Base-by-base conservation (phyloP, 805 yeast genomes). In the Candida berthetii region DNA sequence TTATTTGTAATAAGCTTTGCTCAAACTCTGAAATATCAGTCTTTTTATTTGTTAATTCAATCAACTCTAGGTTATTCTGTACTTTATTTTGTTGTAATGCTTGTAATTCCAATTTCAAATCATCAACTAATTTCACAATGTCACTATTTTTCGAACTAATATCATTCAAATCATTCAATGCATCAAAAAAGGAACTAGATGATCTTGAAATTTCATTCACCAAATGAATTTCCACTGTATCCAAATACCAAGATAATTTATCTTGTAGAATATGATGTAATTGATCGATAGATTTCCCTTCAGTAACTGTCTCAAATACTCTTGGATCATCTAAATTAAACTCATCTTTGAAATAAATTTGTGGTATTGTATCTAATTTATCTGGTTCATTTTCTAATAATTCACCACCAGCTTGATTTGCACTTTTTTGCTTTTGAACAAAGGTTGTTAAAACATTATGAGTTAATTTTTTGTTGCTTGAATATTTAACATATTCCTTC, bases 301-400 rank as follows among this genome's bases (percentile, higher is more conserved):
- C 88, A 13, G 85, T 71, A 2, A 90, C 96, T 44, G 75, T 68
- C 42, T 80, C 79, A 59, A 91, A 91, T 1, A 82, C 72, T 42
- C 96, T 71, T 7, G 96, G 96, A 57, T 93, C 88, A 52, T 93
- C 97, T 32, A 93, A 68, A 48, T 86, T 71, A 62, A 93, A 93
- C 33, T 79, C 74, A 7, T 74, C 67, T 20, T 74, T 75, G 47
- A 83, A 80, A 52, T 76, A 93, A 1, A 87, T 76, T 2, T 66
- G 60, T 0, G 99, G 98, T 6, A 93, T 75, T 44, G 69, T 57
- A 7, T 62, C 49, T 37, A 78, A 14, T 10, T 42, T 44, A 35
- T 49, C 54, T 7, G 39, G 28, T 35, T 48, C 60, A 20, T 53
- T 53, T 15, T 54, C 54, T 3, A 58, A 37, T 11, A 46, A 28